Percentiles rank a stretch among this genome's conserved stretches.
phyloP scores from a whole-genome alignment of 495 filamentous ascomycete species.

The Diplogelasinospora grovesii region DNA sequence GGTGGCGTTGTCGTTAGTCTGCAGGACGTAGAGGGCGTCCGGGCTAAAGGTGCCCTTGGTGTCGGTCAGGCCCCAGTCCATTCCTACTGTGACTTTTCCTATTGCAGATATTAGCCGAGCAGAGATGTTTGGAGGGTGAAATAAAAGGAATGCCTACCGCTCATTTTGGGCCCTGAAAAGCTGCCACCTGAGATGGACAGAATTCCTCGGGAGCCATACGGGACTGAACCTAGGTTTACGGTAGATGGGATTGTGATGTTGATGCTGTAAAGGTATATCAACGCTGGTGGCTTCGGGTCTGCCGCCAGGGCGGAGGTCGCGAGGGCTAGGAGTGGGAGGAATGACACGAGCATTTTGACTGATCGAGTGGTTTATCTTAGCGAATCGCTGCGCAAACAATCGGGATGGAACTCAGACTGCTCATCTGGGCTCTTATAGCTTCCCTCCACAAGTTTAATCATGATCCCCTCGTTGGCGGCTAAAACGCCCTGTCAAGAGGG shows the following conservation, averaged over 20 bases:
- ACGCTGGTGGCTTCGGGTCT: conserved; percentile 5
- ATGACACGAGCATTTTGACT: too few species aligned
- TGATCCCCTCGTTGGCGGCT: too few species aligned
- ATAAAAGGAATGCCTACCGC: conserved; percentile 1
- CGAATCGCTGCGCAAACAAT: too few species aligned
- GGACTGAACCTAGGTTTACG: conserved; percentile 6
- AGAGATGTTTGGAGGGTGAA: neutral
- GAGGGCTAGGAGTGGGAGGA: too few species aligned
- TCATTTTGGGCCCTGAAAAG: conserved; percentile 14
- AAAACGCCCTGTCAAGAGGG: too few species aligned
- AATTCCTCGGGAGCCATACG: conserved; percentile 7
- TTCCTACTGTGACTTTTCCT: conserved; percentile 15
- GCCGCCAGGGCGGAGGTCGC: too few species aligned
- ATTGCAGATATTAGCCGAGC: neutral
- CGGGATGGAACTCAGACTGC: too few species aligned
- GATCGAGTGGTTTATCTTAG: too few species aligned
- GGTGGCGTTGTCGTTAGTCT: conserved; percentile 18
- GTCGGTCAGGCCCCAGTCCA: conserved; percentile 21
- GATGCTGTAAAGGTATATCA: conserved; percentile 8
- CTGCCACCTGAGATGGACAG: conserved; percentile 9
- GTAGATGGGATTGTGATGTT: conserved; percentile 8
- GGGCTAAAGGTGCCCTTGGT: conserved; percentile 17
- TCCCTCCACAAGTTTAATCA: too few species aligned
- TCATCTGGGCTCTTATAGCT: too few species aligned
- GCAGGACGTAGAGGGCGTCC: conserved; percentile 17